Evolutionary conservation across 2,329 filamentous ascomycete species (phyloP).

Genomic region (Arthrobotrys iridis): DNA sequence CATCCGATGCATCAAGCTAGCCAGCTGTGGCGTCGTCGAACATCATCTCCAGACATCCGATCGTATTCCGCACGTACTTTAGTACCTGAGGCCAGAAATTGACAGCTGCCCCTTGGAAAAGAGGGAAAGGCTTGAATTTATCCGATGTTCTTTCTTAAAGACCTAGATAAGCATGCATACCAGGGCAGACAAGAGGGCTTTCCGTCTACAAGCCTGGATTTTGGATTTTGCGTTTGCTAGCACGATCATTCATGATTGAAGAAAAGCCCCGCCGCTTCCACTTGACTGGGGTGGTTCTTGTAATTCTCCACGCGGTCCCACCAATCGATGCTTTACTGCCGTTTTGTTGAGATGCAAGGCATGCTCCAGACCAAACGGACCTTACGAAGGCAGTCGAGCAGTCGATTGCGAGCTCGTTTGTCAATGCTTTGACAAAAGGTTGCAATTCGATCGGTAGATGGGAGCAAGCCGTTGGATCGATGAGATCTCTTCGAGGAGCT

Average conservation of each 20-base stretch:
- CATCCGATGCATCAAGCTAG: constrained; percentile 19
- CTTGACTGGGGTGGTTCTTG: too few relatives aligned
- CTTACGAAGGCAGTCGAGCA: not conserved
- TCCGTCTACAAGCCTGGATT: not conserved
- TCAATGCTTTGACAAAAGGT: not conserved
- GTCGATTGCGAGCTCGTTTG: not conserved
- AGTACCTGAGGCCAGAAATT: not conserved
- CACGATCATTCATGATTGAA: too few relatives aligned
- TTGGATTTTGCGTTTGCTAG: too few relatives aligned
- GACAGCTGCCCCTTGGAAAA: not conserved
- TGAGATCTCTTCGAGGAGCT: too few relatives aligned
- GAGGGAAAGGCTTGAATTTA: not conserved
- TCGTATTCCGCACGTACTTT: not conserved
- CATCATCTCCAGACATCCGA: not conserved
- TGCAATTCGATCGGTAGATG: too few relatives aligned
- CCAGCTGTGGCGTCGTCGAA: constrained; percentile 33
- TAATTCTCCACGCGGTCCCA: too few relatives aligned
- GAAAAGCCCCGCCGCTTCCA: too few relatives aligned
- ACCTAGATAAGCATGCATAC: not conserved
- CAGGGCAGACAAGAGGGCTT: not conserved
- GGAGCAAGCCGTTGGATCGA: too few relatives aligned
- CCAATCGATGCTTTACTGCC: not conserved
- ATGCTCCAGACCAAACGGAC: not conserved
- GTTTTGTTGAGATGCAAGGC: not conserved
- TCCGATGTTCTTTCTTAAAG: too few relatives aligned